Evolutionary conservation across 2,329 filamentous ascomycete species (phyloP).

Genomic region (Apiospora hydei): DNA sequence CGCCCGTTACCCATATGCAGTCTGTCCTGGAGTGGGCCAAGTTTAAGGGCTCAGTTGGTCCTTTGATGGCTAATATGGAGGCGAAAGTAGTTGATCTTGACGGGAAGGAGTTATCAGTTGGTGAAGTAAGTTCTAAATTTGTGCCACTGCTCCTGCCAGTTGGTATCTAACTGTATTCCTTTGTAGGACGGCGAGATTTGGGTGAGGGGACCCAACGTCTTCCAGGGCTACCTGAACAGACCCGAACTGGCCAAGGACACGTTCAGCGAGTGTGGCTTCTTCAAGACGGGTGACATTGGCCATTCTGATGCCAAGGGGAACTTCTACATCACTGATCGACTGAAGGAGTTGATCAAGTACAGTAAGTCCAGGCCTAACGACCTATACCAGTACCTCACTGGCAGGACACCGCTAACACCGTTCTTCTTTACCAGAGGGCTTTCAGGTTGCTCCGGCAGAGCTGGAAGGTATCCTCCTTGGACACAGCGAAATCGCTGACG

Average conservation of each 20-base stretch:
- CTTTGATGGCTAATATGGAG: slow-evolving; percentile 78
- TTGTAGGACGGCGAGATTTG: slow-evolving; percentile 74
- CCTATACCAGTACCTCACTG: neutral
- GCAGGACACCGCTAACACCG: slow-evolving; percentile 43
- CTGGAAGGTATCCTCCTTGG: slow-evolving; percentile 58
- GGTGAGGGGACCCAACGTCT: slow-evolving; percentile 81
- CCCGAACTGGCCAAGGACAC: slow-evolving; percentile 73
- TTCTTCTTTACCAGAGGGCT: slow-evolving; percentile 60
- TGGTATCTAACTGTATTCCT: neutral
- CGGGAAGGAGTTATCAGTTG: slow-evolving; percentile 62
- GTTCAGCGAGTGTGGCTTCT: slow-evolving; percentile 80
- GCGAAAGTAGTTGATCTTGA: slow-evolving; percentile 79
- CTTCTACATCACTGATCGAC: slow-evolving; percentile 88
- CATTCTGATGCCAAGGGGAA: slow-evolving; percentile 79
- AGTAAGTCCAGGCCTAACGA: slow-evolving; percentile 47
- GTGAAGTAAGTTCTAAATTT: slow-evolving; percentile 42
- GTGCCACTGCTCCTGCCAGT: neutral
- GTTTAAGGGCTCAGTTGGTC: slow-evolving; percentile 80
- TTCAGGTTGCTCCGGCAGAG: slow-evolving; percentile 74
- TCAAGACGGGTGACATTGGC: slow-evolving; percentile 89
- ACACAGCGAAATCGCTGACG: slow-evolving; percentile 58
- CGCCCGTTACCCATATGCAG: slow-evolving; percentile 79
- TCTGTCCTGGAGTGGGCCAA: slow-evolving; percentile 78
- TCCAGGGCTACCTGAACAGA: slow-evolving; percentile 80
- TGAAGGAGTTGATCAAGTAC: slow-evolving; percentile 73